phyloP scores from a whole-genome alignment of 257 asterid genomes.

The Echium plantagineum region DNA sequence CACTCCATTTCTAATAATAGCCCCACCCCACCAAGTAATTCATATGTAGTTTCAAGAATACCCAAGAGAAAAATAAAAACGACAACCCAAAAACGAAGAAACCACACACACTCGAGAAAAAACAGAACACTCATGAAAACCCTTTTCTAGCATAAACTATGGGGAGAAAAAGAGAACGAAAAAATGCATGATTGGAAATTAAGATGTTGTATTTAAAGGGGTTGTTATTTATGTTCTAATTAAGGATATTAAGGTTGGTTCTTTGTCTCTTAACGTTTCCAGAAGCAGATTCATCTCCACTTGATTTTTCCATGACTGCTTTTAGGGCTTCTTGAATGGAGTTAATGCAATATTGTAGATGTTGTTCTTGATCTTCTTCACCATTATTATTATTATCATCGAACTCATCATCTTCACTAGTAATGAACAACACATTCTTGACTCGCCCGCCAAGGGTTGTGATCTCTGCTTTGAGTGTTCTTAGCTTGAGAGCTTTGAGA shows the following conservation, averaged over 20 bases:
- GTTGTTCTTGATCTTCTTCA: slow-evolving; percentile 14
- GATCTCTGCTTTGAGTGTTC: slow-evolving; percentile 67
- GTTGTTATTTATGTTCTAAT: slow-evolving; percentile 17
- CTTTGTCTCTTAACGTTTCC: slow-evolving; percentile 71
- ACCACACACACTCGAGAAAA: slow-evolving; percentile 10
- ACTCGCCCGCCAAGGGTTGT: slow-evolving; percentile 76
- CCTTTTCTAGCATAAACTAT: neutral
- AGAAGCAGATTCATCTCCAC: slow-evolving; percentile 44
- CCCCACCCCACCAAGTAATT: neutral
- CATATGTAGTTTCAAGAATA: neutral
- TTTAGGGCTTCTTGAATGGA: slow-evolving; percentile 71
- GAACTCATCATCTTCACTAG: slow-evolving; percentile 42
- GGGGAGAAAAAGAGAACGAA: neutral
- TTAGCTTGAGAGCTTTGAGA: slow-evolving; percentile 46
- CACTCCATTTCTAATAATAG: neutral
- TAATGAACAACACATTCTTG: slow-evolving; percentile 58
- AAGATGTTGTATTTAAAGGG: slow-evolving; percentile 9
- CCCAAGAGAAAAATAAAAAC: neutral
- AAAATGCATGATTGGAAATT: neutral
- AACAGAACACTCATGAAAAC: neutral
- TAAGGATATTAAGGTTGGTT: slow-evolving; percentile 43
- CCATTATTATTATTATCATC: neutral
- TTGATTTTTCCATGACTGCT: slow-evolving; percentile 65
- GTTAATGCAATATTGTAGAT: slow-evolving; percentile 25
- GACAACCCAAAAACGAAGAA: slow-evolving; percentile 12